Conservation (phyloP, 495 filamentous ascomycete species). For the Penicillium cataractarum region DNA sequence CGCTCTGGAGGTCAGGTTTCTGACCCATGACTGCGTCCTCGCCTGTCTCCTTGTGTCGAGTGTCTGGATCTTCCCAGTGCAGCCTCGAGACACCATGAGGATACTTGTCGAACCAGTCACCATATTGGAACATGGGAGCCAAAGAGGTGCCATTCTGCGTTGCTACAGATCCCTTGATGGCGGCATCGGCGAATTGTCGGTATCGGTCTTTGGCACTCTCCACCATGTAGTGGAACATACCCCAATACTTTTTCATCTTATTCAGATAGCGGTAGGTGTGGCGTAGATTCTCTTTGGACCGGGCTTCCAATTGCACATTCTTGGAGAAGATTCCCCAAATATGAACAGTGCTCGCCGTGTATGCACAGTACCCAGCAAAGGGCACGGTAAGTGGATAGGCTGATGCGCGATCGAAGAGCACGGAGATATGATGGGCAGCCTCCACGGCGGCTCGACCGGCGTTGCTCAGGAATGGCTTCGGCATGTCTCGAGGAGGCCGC, state of each 20-base stretch:
- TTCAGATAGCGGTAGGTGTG: slow-evolving; percentile 87
- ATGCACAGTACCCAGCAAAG: slow-evolving; percentile 93
- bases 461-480: slow-evolving; percentile 76
- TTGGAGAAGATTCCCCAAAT: slow-evolving; percentile 89
- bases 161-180: slow-evolving; percentile 50
- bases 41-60: slow-evolving; percentile 68
- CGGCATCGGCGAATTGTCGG: slow-evolving; percentile 79
- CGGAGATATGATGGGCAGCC: slow-evolving; percentile 88
- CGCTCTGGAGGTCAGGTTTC: slow-evolving; percentile 85
- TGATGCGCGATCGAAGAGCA: slow-evolving; percentile 77
- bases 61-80: slow-evolving; percentile 79
- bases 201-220: slow-evolving; percentile 93
- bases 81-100: slow-evolving; percentile 85
- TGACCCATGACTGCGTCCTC: slow-evolving; percentile 83
- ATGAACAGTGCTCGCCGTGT: slow-evolving; percentile 88
- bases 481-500: slow-evolving; percentile 71
- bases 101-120: slow-evolving; percentile 96
- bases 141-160: slow-evolving; percentile 55
- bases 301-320: slow-evolving; percentile 71
- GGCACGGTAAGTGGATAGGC: slow-evolving; percentile 83
- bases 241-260: slow-evolving; percentile 97
- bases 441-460: slow-evolving; percentile 76
- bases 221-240: slow-evolving; percentile 95
- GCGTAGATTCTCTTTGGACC: slow-evolving; percentile 83
- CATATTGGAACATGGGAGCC: slow-evolving; percentile 85